phyloP scores from a whole-genome alignment of 345 rosid genomes.

The Gossypium longicalyx region DNA sequence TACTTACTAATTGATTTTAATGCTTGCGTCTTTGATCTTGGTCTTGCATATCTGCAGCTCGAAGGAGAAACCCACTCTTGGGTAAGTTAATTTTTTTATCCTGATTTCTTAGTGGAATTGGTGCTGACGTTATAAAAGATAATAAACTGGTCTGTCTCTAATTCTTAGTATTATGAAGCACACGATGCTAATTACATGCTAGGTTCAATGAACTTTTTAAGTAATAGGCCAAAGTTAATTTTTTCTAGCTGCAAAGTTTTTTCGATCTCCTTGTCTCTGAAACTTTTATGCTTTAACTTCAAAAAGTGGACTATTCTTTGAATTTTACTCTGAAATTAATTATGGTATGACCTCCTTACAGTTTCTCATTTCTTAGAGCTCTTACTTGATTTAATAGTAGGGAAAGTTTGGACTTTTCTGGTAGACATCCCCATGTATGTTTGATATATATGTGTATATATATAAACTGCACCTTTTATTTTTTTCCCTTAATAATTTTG shows the following conservation, averaged over 20 bases:
- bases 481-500: background rate
- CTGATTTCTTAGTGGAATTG: background rate
- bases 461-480: background rate
- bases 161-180: background rate
- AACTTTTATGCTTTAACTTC: background rate
- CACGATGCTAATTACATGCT: background rate
- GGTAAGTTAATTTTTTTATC: conserved; percentile 35
- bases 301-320: background rate
- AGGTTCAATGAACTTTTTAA: background rate
- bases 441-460: too few species aligned
- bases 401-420: background rate
- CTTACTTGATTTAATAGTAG: background rate
- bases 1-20: conserved; percentile 8
- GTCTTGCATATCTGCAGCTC: conserved; percentile 45
- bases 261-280: background rate
- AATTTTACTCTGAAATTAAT: background rate
- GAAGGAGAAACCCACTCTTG: conserved; percentile 95
- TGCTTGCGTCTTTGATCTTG: background rate
- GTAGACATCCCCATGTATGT: background rate
- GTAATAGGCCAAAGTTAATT: background rate
- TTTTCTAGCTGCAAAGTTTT: conserved; percentile 6
- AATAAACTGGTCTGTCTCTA: background rate
- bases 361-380: background rate
- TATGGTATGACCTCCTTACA: background rate
- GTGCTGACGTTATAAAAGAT: background rate